Evolutionary conservation across 2,329 filamentous ascomycete species (phyloP), one percentile per base, ranked within the genome.

Genomic region (Berkeleyomyces rouxiae): DNA sequence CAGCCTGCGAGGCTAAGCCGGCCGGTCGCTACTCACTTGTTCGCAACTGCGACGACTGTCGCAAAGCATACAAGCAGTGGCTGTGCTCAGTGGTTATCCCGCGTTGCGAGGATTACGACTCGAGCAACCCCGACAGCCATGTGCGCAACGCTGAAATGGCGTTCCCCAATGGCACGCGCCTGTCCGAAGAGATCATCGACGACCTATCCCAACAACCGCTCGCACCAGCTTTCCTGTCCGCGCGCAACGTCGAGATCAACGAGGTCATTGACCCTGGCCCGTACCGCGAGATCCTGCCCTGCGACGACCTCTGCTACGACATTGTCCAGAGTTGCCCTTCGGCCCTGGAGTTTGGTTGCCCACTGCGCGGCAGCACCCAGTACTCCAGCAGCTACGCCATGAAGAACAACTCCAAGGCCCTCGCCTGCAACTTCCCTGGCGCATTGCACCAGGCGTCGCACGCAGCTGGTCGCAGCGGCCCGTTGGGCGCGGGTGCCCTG

Each of bases 71-170:
- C 79, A 96, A 95, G 72, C 79, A 84, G 69, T 99, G 93, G 93
- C 84, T 99, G 23, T 99, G 93, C 75, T 87, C 89, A 33, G 90
- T 97, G 37, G 87, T 84, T 13, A 93, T 99, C 66, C 93, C 93
- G 0, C 87, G 91, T 39, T 99, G 93, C 75, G 86, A 89, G 69
- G 92, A 96, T 74, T 93, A 88, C 68, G 82, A 79, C 59, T 82
- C 78, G 58, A 69, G 72, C 1, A 76, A 77, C 11, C 61, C 72
- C 1, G 74, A 74, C 66, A 73, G 77, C 1, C 72, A 77, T 39
- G 69, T 73, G 23, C 86, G 93, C 55, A 93, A 92, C 69, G 80
- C 90, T 61, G 82, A 78, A 40, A 82, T 85, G 64, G 68, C 79
- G 0, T 92, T 91, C 68, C 79, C 86, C 16, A 86, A 95, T 70